Percentiles rank a stretch among this genome's conserved stretches.
phyloP scores from a whole-genome alignment of 1,284 basidiomycete genomes.

The Gymnopus androsaceus region DNA sequence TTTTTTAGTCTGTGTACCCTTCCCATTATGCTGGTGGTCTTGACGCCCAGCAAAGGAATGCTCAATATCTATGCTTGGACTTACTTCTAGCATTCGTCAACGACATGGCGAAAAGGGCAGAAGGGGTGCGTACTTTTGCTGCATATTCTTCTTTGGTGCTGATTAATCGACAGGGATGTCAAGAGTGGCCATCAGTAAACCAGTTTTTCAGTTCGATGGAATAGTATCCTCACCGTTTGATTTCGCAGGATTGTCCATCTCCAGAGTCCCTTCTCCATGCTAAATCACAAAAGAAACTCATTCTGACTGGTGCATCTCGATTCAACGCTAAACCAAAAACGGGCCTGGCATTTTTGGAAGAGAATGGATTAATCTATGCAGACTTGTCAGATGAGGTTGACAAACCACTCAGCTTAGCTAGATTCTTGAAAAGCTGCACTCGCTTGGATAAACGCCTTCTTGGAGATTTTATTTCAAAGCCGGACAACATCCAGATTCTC shows the following conservation, averaged over 20 bases:
- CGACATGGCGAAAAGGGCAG: constrained; percentile 82
- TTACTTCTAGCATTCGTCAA: constrained; percentile 86
- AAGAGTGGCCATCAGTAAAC: constrained; percentile 65
- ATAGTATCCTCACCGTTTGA: constrained; percentile 6
- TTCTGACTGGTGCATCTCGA: constrained; percentile 81
- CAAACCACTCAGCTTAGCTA: constrained; percentile 69
- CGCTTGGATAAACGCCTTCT: constrained; percentile 92
- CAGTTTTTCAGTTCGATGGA: background rate
- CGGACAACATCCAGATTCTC: constrained; percentile 85
- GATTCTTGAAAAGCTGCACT: constrained; percentile 85
- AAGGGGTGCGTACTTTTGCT: constrained; percentile 54
- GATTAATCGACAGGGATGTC: constrained; percentile 32
- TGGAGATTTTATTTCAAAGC: constrained; percentile 91
- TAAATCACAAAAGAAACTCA: constrained; percentile 87
- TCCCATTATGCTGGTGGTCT: constrained; percentile 58
- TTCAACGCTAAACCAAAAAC: constrained; percentile 98
- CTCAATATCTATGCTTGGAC: constrained; percentile 90
- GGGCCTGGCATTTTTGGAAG: constrained; percentile 88
- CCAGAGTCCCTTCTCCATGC: constrained; percentile 65
- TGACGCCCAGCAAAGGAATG: constrained; percentile 72
- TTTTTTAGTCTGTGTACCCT: constrained; percentile 73
- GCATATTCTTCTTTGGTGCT: constrained; percentile 13
- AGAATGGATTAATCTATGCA: constrained; percentile 81
- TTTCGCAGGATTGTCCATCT: constrained; percentile 50
- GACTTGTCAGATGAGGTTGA: constrained; percentile 60